Evolutionary conservation across 2,329 filamentous ascomycete species (phyloP), one percentile per base, ranked within the genome.

Genomic region (Dothideomycetes sp.): DNA sequence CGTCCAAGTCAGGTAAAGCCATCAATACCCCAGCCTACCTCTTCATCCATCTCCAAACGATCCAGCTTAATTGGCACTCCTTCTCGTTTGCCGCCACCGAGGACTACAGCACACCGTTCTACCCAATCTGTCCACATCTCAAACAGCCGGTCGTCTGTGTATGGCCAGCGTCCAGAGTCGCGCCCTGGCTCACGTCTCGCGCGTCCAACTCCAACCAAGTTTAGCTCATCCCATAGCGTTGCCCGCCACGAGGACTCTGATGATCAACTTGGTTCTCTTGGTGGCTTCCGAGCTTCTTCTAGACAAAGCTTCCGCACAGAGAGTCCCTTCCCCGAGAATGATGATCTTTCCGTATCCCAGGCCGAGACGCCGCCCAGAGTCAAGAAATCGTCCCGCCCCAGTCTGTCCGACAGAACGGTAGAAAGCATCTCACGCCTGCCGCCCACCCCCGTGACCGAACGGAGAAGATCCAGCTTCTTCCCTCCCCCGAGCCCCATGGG

Each of bases 341-440:
- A 53, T 31, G 48, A 47, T 19, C 42, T 43, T 19, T 45, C 45
- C 7, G 49, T 48, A 37, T 41, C 48, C 14, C 40, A 49, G 18
- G 41, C 38, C 19, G 36, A 45, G 18, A 46, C 47, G 33, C 35
- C 46, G 32, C 45, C 47, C 9, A 46, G 43, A 9, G 42, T 48
- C 40, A 54, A 38, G 68, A 73, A 37, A 47, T 52, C 62, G 4
- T 55, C 57, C 5, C 55, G 67, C 10, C 65, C 64, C 11, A 88
- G 84, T 0, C 67, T 95, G 3, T 78, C 82, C 0, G 88, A 95
- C 51, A 72, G 89, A 42, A 93, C 88, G 1, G 79, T 94, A 31
- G 85, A 94, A 57, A 94, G 85, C 0, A 65, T 95, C 4, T 73
- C 86, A 3, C 75, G 78, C 34, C 66, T 94, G 19, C 84, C 87